These are phyloP conservation scores for Ramalina intermedia DNA, from an alignment of 495 filamentous ascomycete species.

Conservation along the genomic window DNA sequence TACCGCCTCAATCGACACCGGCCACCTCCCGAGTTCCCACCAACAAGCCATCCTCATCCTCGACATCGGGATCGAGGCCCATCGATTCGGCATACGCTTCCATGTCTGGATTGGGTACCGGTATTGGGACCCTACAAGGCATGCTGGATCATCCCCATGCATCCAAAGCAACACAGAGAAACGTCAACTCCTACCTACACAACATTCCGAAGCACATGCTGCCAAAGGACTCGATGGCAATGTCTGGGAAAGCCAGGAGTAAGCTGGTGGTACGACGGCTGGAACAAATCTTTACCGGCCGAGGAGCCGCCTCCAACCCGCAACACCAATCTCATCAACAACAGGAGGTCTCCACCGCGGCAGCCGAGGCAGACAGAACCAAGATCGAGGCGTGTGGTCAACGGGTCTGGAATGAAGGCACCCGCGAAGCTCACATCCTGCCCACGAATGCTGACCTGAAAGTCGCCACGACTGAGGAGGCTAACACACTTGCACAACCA, in stretches of 20 bases:
- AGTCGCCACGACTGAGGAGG: slow-evolving; percentile 7
- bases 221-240: slow-evolving; percentile 29
- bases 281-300: slow-evolving; percentile 70
- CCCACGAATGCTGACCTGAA: slow-evolving; percentile 6
- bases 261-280: slow-evolving; percentile 54
- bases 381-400: slow-evolving; percentile 22
- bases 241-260: slow-evolving; percentile 56
- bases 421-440: slow-evolving; percentile 36
- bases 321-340: slow-evolving; percentile 34
- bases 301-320: slow-evolving; percentile 27
- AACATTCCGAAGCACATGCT: slow-evolving; percentile 47
- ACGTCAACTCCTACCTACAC: slow-evolving; percentile 42
- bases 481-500: not conserved
- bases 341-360: slow-evolving; percentile 40
- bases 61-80: slow-evolving; percentile 37
- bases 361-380: slow-evolving; percentile 18
- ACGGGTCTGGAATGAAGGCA: slow-evolving; percentile 21
- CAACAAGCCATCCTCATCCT: slow-evolving; percentile 18
- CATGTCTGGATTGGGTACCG: slow-evolving; percentile 32
- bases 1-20: not conserved
- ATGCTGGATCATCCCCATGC: slow-evolving; percentile 7
- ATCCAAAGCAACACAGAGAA: slow-evolving; percentile 27
- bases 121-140: not conserved
- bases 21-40: not conserved
- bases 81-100: slow-evolving; percentile 66